Base-by-base conservation (phyloP, 306 rosid species). In the Erythrophleum fordii region DNA sequence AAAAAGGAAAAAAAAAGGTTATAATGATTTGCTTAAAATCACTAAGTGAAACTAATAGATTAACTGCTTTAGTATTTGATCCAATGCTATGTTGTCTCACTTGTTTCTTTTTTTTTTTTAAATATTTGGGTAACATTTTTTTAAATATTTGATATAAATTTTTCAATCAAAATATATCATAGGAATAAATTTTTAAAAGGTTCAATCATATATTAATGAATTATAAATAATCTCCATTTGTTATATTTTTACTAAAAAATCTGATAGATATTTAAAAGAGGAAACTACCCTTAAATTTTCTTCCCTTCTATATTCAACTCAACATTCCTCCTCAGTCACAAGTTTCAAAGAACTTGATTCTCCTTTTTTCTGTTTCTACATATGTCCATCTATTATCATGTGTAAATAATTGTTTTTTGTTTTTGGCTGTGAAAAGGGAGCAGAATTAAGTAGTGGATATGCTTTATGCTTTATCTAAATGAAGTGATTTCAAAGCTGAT, bases 401-500 rank as follows among this genome's bases (percentile, higher is more conserved):
- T 70, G 42, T 1, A 16, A 70, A 18, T 23, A 48, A 73, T 60
- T 28, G 18, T 34, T 13, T 12, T 60, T 13, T 35, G 13, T 10
- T 60, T 60, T 1, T 26, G 39, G 39, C n/a, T 12, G 2, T 60
- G 39, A 14, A 60, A 60, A 60, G 29, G n/a, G 39, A 58, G n/a
- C n/a, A n/a, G 22, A 70, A 39, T 28, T 34, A 72, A 72, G 83
- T 80, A 66, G 78, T 34, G 20, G 62, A 16, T 10, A 20, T 80
- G 72, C 60, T 79, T 70, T 59, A 71, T 39, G 67, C 75, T 42
- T 44, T 45, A 58, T 70, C 55, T 69, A n/a, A 69, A 68, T 26
- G 69, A 53, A 69, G 60, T 14, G 35, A 31, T 68, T 45, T 60
- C 66, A 79, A 71, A 71, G 83, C 77, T 60, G 14, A 59, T 55